Evolutionary conservation across 768 basidiomycete genomes (phyloP), one percentile per base, ranked within the genome.

Genomic region (Tylopilus rubrobrunneus): DNA sequence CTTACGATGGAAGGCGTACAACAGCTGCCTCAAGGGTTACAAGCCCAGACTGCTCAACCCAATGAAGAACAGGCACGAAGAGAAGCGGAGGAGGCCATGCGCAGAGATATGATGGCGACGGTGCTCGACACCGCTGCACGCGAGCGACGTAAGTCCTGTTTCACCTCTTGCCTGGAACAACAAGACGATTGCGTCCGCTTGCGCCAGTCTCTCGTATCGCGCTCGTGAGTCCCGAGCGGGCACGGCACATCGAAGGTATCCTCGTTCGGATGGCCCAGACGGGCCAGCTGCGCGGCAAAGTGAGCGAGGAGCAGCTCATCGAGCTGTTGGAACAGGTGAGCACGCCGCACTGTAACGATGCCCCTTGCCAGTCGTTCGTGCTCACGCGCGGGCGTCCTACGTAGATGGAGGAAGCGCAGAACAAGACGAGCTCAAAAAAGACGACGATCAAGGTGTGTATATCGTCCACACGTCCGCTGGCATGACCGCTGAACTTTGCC

Each of bases 261-360:
- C 74, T 96, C 31, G 59, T 88, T 39, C 79, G 89, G 39, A 92
- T 93, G 88, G 90, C 85, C 8, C 89, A 92, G 71, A 76, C 81
- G 1, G 90, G 92, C 7, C 90, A 93, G 67, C 68, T 96, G 37
- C 78, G 86, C 42, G 86, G 85, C 1, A 76, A 84, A 28, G 86
- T 96, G 39, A 82, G 78, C 28, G 93, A 97, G 66, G 73, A 78
- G 45, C 90, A 93, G 67, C 77, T 97, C 50, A 91, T 97, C 59
- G 85, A 84, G 45, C 73, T 96, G 34, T 77, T 96, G 54, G 88
- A 95, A 60, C 90, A 96, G 80, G 93, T 87, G 56, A 58, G 63
- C 27, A 31, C 10, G 19, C 6, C 31, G 19, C 7, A 17, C 19
- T 19, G 19, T 19, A 19, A 19, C 36, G 4, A 6, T 5, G 36